Base-by-base conservation (phyloP, 2,329 filamentous ascomycete genomes). In the Fusarium piperis region DNA sequence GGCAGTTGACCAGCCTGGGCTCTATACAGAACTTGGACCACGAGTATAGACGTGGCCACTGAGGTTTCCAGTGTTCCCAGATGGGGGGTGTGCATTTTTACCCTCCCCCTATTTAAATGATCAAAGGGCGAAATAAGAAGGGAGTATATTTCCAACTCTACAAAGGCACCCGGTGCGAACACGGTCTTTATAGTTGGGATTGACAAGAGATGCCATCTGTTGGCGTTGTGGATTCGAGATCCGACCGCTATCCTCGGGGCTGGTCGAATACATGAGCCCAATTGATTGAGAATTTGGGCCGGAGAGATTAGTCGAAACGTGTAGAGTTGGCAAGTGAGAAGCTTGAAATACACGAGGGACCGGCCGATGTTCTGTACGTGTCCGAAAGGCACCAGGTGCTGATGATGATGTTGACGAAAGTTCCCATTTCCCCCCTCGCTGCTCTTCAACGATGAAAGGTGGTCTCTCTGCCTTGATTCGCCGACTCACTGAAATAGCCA, bases 121-220 rank as follows among this genome's bases (percentile, higher is more conserved):
- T 64, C 64, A 32, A 67, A 67, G 44, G 60, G 60, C 15, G 60
- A 53, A 10, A 67, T 53, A 32, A 62, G 36, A 52, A 60, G 64
- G 18, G 41, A 64, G 32, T 67, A 63, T 52, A 38, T 59, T 59
- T 10, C 38, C 18, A 12, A 28, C 28, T 58, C 60, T 57, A 35
- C 60, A 63, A n/a, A 63, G 36, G 60, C 60, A 63, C 20, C 60
- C 60, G 3, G 51, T 63, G 12, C 60, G 60, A 20, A 48, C 39
- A 35, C 60, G 60, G 18, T 36, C 52, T 46, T 28, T 30, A 18
- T 48, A 48, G 15, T 48, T 48, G 12, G 44, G 44, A 11, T 48
- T 48, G 44, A 15, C 23, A 30, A 23, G 28, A 56, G 16, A 15
- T 35, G 33, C 33, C 15, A 35, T 8, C 16, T 15, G 15, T 16